These are phyloP conservation scores for Pseudocercospora macadamiae DNA, from an alignment of 2,329 filamentous ascomycete genomes.

Conservation along the genomic window DNA sequence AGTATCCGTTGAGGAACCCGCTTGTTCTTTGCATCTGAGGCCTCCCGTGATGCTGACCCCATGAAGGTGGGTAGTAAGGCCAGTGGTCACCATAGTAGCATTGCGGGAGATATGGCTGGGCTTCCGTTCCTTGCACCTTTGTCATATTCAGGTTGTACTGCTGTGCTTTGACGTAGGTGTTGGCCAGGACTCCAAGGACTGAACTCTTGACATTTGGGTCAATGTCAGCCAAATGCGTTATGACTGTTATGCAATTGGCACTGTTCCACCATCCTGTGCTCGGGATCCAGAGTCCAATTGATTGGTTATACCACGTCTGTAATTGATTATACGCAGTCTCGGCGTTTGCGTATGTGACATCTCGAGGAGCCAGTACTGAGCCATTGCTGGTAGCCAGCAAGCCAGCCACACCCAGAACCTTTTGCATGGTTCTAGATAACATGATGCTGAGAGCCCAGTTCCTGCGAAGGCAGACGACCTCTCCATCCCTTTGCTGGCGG, in stretches of 20 bases:
- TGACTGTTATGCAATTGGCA: conserved; percentile 37
- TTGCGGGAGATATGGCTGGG: conserved; percentile 10
- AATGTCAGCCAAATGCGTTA: conserved; percentile 34
- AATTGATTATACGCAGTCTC: conserved; percentile 30
- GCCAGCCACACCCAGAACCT: neutral
- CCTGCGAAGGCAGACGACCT: neutral
- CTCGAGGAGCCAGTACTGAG: conserved; percentile 9
- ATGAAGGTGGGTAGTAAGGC: conserved; percentile 15
- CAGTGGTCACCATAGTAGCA: conserved; percentile 22
- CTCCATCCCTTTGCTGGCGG: neutral
- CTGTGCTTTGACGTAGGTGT: conserved; percentile 32
- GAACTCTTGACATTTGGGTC: conserved; percentile 26
- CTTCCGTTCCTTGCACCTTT: conserved; percentile 18
- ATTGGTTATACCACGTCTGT: conserved; percentile 37
- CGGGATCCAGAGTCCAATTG: conserved; percentile 37
- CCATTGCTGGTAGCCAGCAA: neutral
- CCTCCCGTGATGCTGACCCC: conserved; percentile 1
- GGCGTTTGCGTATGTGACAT: conserved; percentile 30
- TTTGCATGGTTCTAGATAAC: conserved; percentile 5
- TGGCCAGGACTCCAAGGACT: conserved; percentile 22
- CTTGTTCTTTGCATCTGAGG: conserved; percentile 6
- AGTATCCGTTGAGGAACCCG: conserved; percentile 40
- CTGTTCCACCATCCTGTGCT: conserved; percentile 39
- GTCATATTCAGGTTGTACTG: conserved; percentile 29
- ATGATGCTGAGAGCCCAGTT: neutral